Evolutionary conservation across 768 basidiomycete species (phyloP).

Genomic region (Dacryopinax primogenitus): DNA sequence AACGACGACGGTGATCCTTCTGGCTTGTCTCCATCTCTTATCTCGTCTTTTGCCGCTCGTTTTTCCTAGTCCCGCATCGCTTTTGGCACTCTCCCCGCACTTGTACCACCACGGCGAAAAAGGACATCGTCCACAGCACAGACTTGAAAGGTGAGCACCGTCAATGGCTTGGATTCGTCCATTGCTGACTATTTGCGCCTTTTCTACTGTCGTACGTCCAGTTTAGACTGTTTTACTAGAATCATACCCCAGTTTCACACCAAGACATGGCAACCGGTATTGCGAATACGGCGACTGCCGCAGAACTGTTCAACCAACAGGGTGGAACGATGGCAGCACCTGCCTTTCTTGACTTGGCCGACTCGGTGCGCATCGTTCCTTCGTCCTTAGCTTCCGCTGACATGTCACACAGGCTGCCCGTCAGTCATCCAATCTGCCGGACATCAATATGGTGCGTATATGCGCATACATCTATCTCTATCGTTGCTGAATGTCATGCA

Average conservation of each 20-base stretch:
- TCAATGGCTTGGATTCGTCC: background rate
- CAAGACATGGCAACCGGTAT: background rate
- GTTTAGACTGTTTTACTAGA: constrained; percentile 1
- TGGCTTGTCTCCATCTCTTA: background rate
- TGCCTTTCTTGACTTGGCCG: constrained; percentile 85
- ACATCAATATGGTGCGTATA: constrained; percentile 64
- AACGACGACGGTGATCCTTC: background rate
- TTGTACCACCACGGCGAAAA: constrained; percentile 1
- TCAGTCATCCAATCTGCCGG: constrained; percentile 74
- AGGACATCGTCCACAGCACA: background rate
- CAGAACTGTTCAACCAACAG: background rate
- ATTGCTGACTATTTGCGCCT: background rate
- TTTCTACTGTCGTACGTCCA: background rate
- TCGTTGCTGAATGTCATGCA: constrained; percentile 10
- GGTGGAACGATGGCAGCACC: constrained; percentile 32
- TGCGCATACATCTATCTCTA: constrained; percentile 8
- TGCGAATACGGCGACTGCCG: background rate
- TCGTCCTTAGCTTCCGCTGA: constrained; percentile 9
- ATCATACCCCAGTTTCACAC: background rate
- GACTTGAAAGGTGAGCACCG: background rate
- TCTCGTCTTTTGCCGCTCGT: background rate
- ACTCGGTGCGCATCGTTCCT: constrained; percentile 51
- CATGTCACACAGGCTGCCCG: constrained; percentile 51
- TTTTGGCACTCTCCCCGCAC: constrained; percentile 1
- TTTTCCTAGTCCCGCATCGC: background rate